Evolutionary conservation across 129 eudicot species (phyloP).

Genomic region (Chrysanthemum lavandulifolium): DNA sequence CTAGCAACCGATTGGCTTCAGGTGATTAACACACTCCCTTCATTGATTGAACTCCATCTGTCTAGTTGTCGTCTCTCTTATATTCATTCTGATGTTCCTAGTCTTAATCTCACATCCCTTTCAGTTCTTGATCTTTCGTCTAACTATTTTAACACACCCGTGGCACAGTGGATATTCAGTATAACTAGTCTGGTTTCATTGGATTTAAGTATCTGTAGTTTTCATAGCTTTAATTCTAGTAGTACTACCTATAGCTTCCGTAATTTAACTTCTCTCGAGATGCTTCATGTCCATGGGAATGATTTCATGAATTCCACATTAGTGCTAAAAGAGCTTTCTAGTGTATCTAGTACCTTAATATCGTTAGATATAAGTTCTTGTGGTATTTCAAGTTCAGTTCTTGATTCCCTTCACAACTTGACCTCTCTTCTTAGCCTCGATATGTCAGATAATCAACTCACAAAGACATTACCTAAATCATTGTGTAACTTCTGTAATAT

Average conservation of each 20-base stretch:
- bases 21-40: constrained; percentile 39
- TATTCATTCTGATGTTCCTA: constrained; percentile 9
- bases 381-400: constrained; percentile 11
- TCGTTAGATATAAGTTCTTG: not conserved
- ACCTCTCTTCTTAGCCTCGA: constrained; percentile 17
- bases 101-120: constrained; percentile 23
- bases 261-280: constrained; percentile 22
- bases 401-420: constrained; percentile 13
- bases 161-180: constrained; percentile 34
- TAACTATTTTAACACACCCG: not conserved
- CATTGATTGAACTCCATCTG: constrained; percentile 27
- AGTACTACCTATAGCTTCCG: not conserved
- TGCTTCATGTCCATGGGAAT: not conserved
- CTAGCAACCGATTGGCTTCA: constrained; percentile 32
- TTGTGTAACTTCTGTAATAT: constrained; percentile 13
- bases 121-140: constrained; percentile 28
- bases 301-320: not conserved
- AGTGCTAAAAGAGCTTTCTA: constrained; percentile 15
- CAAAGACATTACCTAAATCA: not conserved
- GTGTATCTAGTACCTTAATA: not conserved
- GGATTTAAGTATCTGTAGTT: not conserved
- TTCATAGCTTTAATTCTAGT: not conserved
- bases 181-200: constrained; percentile 17
- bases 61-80: constrained; percentile 3
- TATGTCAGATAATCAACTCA: not conserved